These are phyloP conservation scores for Bocquillonia castaneifolia DNA, from an alignment of 441 rosid species.

Conservation along the genomic window DNA sequence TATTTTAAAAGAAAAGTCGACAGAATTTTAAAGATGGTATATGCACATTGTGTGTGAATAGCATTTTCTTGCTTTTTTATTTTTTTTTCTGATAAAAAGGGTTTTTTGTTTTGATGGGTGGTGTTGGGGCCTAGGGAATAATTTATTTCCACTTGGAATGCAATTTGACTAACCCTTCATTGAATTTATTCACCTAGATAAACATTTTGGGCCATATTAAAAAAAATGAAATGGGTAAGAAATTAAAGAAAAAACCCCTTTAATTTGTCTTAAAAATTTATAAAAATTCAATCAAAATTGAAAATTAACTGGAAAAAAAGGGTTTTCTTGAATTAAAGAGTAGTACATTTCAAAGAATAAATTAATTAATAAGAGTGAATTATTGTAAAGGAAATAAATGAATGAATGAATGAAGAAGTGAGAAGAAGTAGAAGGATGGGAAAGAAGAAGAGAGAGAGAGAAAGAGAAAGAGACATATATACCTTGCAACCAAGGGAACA, in stretches of 20 bases:
- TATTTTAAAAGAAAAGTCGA: too few relatives aligned
- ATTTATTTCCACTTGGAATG: neutral
- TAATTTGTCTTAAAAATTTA: too few relatives aligned
- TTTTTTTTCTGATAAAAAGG: neutral
- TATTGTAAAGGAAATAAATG: too few relatives aligned
- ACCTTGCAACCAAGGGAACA: constrained; percentile 99
- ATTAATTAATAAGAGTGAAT: neutral
- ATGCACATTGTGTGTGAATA: neutral
- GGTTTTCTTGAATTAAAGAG: neutral
- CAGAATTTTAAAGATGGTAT: neutral
- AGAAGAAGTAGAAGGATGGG: neutral
- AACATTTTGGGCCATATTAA: neutral
- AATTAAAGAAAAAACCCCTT: neutral
- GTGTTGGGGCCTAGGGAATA: neutral
- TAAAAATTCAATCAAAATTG: too few relatives aligned
- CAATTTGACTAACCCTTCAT: neutral
- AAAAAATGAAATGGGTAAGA: too few relatives aligned
- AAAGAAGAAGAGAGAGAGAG: neutral
- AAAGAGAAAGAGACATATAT: neutral
- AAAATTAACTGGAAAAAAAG: too few relatives aligned
- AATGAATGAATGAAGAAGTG: neutral
- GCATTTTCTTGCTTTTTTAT: neutral
- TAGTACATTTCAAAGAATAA: neutral
- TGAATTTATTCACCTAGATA: neutral
- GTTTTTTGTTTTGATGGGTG: neutral